phyloP scores from a whole-genome alignment of 2,329 filamentous ascomycete genomes.

The Fusarium sororula region DNA sequence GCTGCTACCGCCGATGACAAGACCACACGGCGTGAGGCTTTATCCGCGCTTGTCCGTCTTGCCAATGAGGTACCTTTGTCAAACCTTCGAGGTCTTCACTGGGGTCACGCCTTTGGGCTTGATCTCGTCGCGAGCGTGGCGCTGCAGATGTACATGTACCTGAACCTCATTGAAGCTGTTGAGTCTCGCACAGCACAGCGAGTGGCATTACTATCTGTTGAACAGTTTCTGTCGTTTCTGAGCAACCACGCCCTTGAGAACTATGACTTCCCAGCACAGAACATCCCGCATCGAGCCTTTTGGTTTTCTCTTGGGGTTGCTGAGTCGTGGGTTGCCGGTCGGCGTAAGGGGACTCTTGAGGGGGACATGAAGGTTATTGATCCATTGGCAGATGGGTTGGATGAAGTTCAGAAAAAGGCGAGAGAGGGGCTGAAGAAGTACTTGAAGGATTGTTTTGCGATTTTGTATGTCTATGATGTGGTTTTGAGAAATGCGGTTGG shows the following conservation, averaged over 20 bases:
- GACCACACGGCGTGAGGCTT: accelerated
- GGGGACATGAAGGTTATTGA: neutral
- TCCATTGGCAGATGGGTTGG: neutral
- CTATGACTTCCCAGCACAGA: conserved; percentile 5
- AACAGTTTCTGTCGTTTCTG: neutral
- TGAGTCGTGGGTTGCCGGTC: neutral
- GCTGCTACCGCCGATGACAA: neutral
- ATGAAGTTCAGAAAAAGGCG: neutral
- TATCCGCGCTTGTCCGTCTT: neutral
- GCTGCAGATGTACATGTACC: neutral
- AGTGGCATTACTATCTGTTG: neutral
- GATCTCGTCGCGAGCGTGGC: neutral
- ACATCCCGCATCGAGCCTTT: conserved; percentile 5
- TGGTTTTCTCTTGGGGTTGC: conserved; percentile 5
- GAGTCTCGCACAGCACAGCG: neutral
- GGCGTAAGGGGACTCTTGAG: accelerated
- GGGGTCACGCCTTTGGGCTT: conserved; percentile 1
- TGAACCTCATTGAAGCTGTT: conserved; percentile 13
- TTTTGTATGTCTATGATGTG: conserved; percentile 3
- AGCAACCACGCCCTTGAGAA: neutral
- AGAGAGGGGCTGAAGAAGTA: neutral
- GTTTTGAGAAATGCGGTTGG: neutral
- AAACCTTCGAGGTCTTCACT: neutral
- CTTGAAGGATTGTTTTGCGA: conserved; percentile 6
- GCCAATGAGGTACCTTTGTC: neutral